A percentile compares a stretch with the other conserved stretches of the same genome.
phyloP scores from a whole-genome alignment of 371 early-diverging fungal species.

The Lichtheimia ramosa region DNA sequence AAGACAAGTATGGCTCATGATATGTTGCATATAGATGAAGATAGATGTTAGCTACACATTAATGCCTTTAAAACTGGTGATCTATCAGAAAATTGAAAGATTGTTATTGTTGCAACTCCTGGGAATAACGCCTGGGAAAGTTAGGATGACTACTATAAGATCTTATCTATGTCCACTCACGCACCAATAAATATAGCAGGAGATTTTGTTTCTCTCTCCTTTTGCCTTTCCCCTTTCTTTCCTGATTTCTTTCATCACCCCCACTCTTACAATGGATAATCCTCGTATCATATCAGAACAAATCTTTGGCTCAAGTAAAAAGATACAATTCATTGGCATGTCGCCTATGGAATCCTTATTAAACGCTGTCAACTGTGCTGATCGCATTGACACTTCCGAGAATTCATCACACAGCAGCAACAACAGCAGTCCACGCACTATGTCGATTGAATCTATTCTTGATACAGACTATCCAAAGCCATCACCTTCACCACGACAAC shows the following conservation, averaged over 20 bases:
- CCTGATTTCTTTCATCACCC: conserved; percentile 9
- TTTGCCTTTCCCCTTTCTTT: conserved; percentile 34
- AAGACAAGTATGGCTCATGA: too few species aligned
- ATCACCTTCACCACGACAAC: too few species aligned
- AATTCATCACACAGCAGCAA: not conserved
- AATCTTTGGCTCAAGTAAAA: conserved; percentile 28
- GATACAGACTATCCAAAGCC: conserved; percentile 20
- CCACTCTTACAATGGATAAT: not conserved
- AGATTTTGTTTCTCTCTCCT: conserved; percentile 6
- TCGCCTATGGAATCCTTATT: conserved; percentile 50
- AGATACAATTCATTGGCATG: conserved; percentile 24
- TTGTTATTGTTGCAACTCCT: conserved; percentile 16
- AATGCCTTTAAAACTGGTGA: too few species aligned
- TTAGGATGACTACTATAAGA: conserved; percentile 37
- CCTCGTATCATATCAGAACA: conserved; percentile 28
- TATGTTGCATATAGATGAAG: too few species aligned
- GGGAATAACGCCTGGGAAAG: conserved; percentile 26
- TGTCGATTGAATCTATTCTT: conserved; percentile 48
- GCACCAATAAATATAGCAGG: conserved; percentile 4
- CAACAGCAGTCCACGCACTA: conserved; percentile 16
- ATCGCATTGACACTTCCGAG: conserved; percentile 30
- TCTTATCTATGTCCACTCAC: conserved; percentile 34
- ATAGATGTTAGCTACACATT: too few species aligned
- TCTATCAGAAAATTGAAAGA: too few species aligned
- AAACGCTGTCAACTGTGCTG: conserved; percentile 40